A percentile compares a stretch with the other conserved stretches of the same genome.
Evolutionary conservation across 768 basidiomycete species (phyloP).

Genomic region (Epithele typhae): DNA sequence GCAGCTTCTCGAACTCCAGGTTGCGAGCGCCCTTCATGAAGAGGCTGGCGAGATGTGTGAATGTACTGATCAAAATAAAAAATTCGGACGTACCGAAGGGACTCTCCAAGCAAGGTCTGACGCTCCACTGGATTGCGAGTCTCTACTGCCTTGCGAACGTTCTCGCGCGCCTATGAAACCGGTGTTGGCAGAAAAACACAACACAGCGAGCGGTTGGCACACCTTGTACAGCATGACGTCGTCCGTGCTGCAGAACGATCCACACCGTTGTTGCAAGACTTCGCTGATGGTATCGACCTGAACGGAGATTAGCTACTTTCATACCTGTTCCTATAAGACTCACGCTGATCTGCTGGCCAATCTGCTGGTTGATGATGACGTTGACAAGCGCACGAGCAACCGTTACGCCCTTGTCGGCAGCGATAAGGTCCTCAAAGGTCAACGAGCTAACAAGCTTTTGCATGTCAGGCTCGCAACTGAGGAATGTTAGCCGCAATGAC

Average conservation of each 20-base stretch:
- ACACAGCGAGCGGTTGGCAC: constrained; percentile 9
- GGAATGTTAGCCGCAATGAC: too few species aligned
- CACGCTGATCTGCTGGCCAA: constrained; percentile 93
- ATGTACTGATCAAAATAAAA: not conserved
- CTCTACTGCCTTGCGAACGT: constrained; percentile 84
- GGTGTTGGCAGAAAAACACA: too few species aligned
- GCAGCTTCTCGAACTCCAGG: constrained; percentile 76
- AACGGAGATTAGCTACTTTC: not conserved
- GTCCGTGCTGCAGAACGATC: constrained; percentile 96
- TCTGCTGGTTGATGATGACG: constrained; percentile 96
- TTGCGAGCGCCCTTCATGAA: constrained; percentile 87
- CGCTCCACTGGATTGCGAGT: constrained; percentile 69
- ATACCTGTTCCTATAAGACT: constrained; percentile 23
- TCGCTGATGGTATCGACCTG: constrained; percentile 97
- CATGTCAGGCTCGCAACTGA: constrained; percentile 67
- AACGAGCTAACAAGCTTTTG: constrained; percentile 66
- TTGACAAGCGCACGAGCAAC: constrained; percentile 89
- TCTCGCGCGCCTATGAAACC: constrained; percentile 76
- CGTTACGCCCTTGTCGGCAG: constrained; percentile 79
- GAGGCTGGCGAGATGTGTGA: constrained; percentile 44
- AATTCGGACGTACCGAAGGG: constrained; percentile 59
- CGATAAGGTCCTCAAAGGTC: constrained; percentile 86
- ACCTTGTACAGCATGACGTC: constrained; percentile 98
- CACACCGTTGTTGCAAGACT: constrained; percentile 89
- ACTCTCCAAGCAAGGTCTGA: constrained; percentile 79